Evolutionary conservation across 768 basidiomycete species (phyloP).

Genomic region (Lactifluus volemus): DNA sequence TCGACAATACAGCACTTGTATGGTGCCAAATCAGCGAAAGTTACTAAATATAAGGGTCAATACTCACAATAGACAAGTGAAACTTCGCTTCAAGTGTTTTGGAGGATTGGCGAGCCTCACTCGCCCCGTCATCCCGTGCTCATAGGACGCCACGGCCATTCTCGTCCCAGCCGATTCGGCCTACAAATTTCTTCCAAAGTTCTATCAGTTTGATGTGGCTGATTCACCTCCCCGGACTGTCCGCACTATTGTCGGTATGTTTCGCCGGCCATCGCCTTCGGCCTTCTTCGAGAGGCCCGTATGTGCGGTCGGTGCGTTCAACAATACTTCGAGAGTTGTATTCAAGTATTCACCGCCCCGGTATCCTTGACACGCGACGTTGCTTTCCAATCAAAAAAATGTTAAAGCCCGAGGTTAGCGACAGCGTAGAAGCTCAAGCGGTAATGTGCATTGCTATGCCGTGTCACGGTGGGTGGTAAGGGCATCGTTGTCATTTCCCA

Average conservation of each 20-base stretch:
- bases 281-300: neutral
- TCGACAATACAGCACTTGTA: conserved; percentile 28
- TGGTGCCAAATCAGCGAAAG: conserved; percentile 22
- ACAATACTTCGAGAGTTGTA: neutral
- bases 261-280: neutral
- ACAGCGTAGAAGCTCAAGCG: neutral
- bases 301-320: neutral
- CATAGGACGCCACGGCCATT: too few species aligned
- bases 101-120: too few species aligned
- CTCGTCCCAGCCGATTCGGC: too few species aligned
- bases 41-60: neutral
- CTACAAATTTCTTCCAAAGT: neutral
- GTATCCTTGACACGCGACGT: neutral
- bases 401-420: neutral
- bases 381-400: neutral
- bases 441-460: neutral
- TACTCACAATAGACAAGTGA: conserved; percentile 55
- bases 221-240: neutral
- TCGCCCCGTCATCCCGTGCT: too few species aligned
- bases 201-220: neutral
- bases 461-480: neutral
- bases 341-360: neutral
- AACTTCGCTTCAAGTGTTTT: conserved; percentile 45
- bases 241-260: neutral
- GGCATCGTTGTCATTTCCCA: neutral